These are phyloP conservation scores for Phytopythium kandeliae DNA, from an alignment of 352 stramenopile species.

Conservation along the genomic window DNA sequence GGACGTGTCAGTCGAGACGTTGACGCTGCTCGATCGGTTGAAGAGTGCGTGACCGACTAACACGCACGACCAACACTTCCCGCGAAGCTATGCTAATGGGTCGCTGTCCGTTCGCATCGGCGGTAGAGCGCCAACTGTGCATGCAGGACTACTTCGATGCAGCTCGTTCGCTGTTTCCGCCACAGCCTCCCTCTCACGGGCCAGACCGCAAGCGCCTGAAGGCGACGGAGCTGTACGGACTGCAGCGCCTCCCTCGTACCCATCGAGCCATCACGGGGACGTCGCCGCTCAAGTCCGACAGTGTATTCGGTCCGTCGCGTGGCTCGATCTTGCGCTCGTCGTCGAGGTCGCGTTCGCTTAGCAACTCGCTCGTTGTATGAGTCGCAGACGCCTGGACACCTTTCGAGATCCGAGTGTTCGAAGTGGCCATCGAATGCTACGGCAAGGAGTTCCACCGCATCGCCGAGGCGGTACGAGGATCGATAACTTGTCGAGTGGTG, in stretches of 20 bases:
- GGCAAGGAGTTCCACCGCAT: constrained; percentile 80
- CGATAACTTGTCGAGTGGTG: no score
- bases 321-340: no score
- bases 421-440: constrained; percentile 79
- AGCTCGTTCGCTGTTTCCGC: constrained; percentile 43
- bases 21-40: constrained; percentile 57
- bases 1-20: constrained; percentile 45
- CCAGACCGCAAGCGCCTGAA: constrained; percentile 50
- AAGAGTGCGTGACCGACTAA: constrained; percentile 31
- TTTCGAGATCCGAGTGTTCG: constrained; percentile 78
- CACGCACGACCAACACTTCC: no score
- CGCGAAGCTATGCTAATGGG: no score
- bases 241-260: constrained; percentile 40
- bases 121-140: constrained; percentile 50
- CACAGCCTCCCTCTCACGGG: constrained; percentile 19
- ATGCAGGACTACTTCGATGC: constrained; percentile 66
- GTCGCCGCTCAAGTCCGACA: constrained; percentile 37
- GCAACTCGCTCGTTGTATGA: background rate
- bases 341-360: no score
- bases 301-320: constrained; percentile 28
- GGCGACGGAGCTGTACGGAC: constrained; percentile 35
- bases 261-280: constrained; percentile 46
- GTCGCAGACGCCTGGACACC: constrained; percentile 70
- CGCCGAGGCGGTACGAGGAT: constrained; percentile 54
- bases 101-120: no score